A percentile compares a stretch with the other conserved stretches of the same genome.
phyloP scores from a whole-genome alignment of 2,329 filamentous ascomycete genomes.

The Diaporthe sp. region DNA sequence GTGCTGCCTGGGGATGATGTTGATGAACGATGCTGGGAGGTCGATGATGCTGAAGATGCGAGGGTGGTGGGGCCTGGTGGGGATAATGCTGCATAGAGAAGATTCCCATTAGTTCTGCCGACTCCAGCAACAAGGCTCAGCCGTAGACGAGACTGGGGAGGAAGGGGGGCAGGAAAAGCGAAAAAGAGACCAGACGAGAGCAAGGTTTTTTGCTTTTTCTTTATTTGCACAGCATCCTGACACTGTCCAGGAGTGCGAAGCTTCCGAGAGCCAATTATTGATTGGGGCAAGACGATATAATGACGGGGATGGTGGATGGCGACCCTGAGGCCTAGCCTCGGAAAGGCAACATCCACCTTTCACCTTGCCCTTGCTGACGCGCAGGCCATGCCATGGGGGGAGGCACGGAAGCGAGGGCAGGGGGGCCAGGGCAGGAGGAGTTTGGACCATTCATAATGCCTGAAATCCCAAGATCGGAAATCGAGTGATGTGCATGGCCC shows the following conservation, averaged over 20 bases:
- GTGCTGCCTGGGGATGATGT: constrained; percentile 74
- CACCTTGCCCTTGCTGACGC: constrained; percentile 26
- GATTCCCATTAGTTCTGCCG: constrained; percentile 65
- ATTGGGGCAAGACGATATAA: constrained; percentile 32
- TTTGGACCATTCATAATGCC: constrained; percentile 33
- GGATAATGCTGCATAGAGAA: constrained; percentile 79
- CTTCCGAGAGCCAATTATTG: constrained; percentile 47
- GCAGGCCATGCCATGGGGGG: constrained; percentile 33
- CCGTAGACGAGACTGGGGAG: constrained; percentile 49
- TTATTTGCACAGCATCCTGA: constrained; percentile 43
- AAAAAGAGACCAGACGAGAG: constrained; percentile 40
- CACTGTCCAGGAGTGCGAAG: constrained; percentile 59
- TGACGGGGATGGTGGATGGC: constrained; percentile 36
- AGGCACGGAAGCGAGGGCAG: constrained; percentile 35
- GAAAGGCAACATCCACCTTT: constrained; percentile 29
- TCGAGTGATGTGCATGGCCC: constrained; percentile 30
- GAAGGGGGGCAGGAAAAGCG: constrained; percentile 48
- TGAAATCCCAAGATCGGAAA: constrained; percentile 32
- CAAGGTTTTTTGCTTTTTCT: constrained; percentile 55
- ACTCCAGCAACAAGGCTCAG: constrained; percentile 39
- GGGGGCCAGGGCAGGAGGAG: constrained; percentile 26
- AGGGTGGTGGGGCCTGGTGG: constrained; percentile 77
- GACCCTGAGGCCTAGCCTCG: constrained; percentile 29
- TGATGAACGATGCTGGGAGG: constrained; percentile 79
- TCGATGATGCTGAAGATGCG: constrained; percentile 76